A percentile compares a stretch with the other conserved stretches of the same genome.
phyloP scores from a whole-genome alignment of 371 early-diverging fungal genomes.

The Rhizopus arrhizus region DNA sequence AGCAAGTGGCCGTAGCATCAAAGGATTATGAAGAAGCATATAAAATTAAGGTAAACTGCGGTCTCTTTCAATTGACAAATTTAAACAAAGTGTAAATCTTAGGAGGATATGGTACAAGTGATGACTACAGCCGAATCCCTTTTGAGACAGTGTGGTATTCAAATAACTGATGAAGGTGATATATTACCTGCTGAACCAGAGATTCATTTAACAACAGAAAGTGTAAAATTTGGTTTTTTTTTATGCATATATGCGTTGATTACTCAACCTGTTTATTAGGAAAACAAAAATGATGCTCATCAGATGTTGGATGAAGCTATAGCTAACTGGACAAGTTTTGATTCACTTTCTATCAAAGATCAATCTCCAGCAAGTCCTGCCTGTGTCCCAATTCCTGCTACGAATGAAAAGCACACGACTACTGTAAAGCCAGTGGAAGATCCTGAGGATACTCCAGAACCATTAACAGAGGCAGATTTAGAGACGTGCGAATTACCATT shows the following conservation, averaged over 20 bases:
- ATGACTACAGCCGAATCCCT: slow-evolving; percentile 20
- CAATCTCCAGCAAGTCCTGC: slow-evolving; percentile 11
- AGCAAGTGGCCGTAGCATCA: slow-evolving; percentile 60
- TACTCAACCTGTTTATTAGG: neutral
- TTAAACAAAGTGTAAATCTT: neutral
- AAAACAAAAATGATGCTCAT: neutral
- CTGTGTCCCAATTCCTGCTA: slow-evolving; percentile 12
- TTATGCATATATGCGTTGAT: no score
- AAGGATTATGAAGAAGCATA: slow-evolving; percentile 82
- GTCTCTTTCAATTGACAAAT: neutral
- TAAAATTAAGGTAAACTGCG: slow-evolving; percentile 59
- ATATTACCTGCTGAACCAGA: slow-evolving; percentile 9
- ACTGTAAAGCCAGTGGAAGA: slow-evolving; percentile 18
- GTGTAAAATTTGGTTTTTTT: no score
- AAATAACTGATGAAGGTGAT: slow-evolving; percentile 28
- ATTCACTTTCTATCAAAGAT: slow-evolving; percentile 18
- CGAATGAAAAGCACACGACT: neutral
- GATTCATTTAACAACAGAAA: neutral
- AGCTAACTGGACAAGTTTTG: slow-evolving; percentile 34
- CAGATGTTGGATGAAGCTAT: slow-evolving; percentile 22
- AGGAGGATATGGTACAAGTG: slow-evolving; percentile 31
- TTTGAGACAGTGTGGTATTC: slow-evolving; percentile 27
- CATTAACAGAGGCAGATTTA: slow-evolving; percentile 51
- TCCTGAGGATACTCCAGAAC: slow-evolving; percentile 43
- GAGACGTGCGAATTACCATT: slow-evolving; percentile 52